Evolutionary conservation across 1,284 basidiomycete genomes (phyloP).

Genomic region (Cryptococcus jaspeensis): DNA sequence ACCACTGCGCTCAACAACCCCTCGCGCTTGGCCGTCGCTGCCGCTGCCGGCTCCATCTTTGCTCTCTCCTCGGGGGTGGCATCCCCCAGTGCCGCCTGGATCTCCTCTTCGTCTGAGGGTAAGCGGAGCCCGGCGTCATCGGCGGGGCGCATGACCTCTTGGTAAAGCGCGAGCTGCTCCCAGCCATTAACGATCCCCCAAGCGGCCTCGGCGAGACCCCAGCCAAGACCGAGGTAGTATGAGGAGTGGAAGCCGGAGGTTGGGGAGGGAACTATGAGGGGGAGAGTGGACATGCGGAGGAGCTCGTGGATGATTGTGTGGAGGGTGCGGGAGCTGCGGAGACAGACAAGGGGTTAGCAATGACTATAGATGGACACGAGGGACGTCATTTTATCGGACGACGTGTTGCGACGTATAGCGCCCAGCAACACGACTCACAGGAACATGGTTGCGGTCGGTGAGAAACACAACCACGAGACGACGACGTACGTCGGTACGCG

Average conservation of each 20-base stretch:
- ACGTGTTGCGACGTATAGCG: no score
- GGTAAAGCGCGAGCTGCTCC: conserved; percentile 47
- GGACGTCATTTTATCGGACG: no score
- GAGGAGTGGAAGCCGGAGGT: conserved; percentile 49
- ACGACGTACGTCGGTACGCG: conserved; percentile 43
- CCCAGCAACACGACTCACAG: conserved; percentile 17
- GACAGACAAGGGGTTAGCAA: neutral
- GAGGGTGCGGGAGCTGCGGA: conserved; percentile 31
- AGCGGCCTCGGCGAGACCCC: conserved; percentile 46
- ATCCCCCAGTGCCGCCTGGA: neutral
- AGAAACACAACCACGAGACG: conserved; percentile 28
- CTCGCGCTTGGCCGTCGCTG: neutral
- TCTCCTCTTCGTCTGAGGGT: conserved; percentile 2
- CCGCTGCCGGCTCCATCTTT: conserved; percentile 1
- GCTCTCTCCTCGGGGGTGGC: neutral
- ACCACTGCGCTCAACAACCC: conserved; percentile 9
- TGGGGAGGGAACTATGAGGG: conserved; percentile 39
- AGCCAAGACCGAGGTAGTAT: conserved; percentile 50
- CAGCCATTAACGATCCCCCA: conserved; percentile 51
- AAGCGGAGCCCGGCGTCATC: neutral
- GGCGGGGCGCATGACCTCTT: conserved; percentile 38
- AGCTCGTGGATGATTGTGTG: conserved; percentile 46
- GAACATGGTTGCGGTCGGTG: conserved; percentile 14
- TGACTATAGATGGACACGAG: neutral
- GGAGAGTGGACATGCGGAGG: conserved; percentile 41